These are phyloP conservation scores for Cordyceps militaris DNA, from an alignment of 2,329 filamentous ascomycete species.

Conservation along the genomic window DNA sequence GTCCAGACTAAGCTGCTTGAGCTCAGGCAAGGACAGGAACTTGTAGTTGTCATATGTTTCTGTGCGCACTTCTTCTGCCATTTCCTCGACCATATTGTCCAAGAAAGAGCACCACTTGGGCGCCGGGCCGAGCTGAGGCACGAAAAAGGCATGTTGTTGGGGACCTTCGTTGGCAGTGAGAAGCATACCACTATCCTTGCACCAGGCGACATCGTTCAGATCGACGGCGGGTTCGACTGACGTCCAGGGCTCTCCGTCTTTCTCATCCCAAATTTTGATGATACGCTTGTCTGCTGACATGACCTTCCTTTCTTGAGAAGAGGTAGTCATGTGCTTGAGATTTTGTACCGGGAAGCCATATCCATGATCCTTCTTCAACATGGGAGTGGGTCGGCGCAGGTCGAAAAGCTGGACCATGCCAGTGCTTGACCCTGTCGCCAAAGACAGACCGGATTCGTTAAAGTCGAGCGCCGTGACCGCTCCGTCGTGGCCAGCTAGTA, in stretches of 20 bases:
- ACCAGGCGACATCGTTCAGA: conserved; percentile 90
- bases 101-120: conserved; percentile 95
- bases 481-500: conserved; percentile 60
- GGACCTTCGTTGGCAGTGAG: conserved; percentile 94
- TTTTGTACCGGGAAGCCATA: conserved; percentile 91
- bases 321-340: conserved; percentile 63
- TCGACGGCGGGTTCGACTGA: conserved; percentile 93
- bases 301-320: conserved; percentile 76
- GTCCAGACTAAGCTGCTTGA: conserved; percentile 76
- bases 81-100: conserved; percentile 96
- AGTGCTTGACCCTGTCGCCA: conserved; percentile 80
- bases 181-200: conserved; percentile 87
- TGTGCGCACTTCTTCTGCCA: conserved; percentile 74
- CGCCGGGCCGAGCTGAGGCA: conserved; percentile 86
- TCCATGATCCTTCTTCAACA: conserved; percentile 90
- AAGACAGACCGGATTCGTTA: conserved; percentile 70
- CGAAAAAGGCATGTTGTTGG: conserved; percentile 91
- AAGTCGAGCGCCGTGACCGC: conserved; percentile 87
- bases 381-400: conserved; percentile 74
- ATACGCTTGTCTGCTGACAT: conserved; percentile 90
- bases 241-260: conserved; percentile 82
- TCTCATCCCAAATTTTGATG: conserved; percentile 92
- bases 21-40: conserved; percentile 83
- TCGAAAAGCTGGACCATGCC: conserved; percentile 90
- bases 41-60: conserved; percentile 99